Conservation (phyloP, 805 yeast genomes). For the Myxozyma mucilagina region DNA sequence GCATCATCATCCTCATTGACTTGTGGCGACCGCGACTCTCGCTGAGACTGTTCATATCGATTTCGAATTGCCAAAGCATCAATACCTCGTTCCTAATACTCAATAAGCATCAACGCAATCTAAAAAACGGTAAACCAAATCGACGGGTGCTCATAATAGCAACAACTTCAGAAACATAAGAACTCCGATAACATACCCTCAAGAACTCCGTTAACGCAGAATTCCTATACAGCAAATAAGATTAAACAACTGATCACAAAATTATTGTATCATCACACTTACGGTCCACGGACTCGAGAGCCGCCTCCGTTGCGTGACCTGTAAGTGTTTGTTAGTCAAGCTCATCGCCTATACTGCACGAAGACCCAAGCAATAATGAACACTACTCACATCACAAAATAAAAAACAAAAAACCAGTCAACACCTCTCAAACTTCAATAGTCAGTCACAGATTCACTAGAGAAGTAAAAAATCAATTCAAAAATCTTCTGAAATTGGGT, state of each 20-base stretch:
- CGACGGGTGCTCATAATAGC: neutral
- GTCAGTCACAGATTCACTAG: neutral
- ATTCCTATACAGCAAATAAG: constrained; percentile 10
- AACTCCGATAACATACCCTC: constrained; percentile 16
- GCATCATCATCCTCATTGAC: constrained; percentile 6
- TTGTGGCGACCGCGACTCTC: neutral
- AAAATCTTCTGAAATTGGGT: neutral
- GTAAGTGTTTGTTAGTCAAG: too few relatives aligned
- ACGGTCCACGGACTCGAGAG: constrained; percentile 27
- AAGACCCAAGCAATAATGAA: too few relatives aligned
- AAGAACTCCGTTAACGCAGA: constrained; percentile 33
- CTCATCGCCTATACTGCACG: too few relatives aligned
- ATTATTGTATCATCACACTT: neutral
- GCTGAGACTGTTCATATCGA: constrained; percentile 21
- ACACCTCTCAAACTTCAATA: too few relatives aligned
- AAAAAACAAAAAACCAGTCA: too few relatives aligned
- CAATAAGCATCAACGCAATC: neutral
- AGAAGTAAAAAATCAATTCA: neutral
- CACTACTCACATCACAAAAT: too few relatives aligned
- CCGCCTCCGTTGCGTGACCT: constrained; percentile 15
- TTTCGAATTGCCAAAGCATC: constrained; percentile 27
- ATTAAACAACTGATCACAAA: neutral
- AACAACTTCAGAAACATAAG: neutral
- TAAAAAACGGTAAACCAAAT: neutral
- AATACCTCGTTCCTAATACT: constrained; percentile 29